Evolutionary conservation across 2,329 filamentous ascomycete genomes (phyloP), one percentile per base, ranked within the genome.

Genomic region (Endocalyx cinctus): DNA sequence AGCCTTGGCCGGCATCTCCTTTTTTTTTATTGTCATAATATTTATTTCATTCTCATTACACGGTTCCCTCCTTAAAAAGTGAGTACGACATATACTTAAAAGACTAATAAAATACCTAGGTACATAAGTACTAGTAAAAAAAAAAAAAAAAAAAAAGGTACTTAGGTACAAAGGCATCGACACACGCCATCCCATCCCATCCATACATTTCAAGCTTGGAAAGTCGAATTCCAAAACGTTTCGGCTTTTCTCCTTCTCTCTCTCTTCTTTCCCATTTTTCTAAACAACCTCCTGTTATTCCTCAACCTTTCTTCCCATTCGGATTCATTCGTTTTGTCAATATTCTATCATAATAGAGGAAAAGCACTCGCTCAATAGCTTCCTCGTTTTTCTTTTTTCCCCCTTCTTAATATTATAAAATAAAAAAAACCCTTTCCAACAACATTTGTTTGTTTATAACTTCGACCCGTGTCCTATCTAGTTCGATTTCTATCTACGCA

Each of bases 251-350:
- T 51, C 47, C 50, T 48, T 34, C 38, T 37, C 35, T 37, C 34
- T 42, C 43, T 43, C 42, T 46, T 43, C 36, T 40, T 36, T 27
- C 45, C 39, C 35, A 37, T 45, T 36, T 31, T 46, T 38, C 41
- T 31, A 34, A 23, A 8, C 20, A 8, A 23, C 38, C 35, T 41
- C 41, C 31, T 34, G 38, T 35, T 41, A 38, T 38, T 46, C 46
- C 41, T 45, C 43, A n/a, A n/a, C n/a, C n/a, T 39, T 46, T 50
- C 50, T 52, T 52, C 48, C 47, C 42, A 36, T 57, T 58, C 54
- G 54, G 48, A 57, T 57, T 54, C 55, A 57, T 58, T 58, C 55
- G 55, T 58, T 58, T 58, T 52, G 56, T 52, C 45, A 56, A 55
- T 57, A 48, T 57, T 50, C 47, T 38, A 39, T 38, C 25, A 36